Conservation (phyloP, 2,329 filamentous ascomycete species). For the Botrytis medusae region DNA sequence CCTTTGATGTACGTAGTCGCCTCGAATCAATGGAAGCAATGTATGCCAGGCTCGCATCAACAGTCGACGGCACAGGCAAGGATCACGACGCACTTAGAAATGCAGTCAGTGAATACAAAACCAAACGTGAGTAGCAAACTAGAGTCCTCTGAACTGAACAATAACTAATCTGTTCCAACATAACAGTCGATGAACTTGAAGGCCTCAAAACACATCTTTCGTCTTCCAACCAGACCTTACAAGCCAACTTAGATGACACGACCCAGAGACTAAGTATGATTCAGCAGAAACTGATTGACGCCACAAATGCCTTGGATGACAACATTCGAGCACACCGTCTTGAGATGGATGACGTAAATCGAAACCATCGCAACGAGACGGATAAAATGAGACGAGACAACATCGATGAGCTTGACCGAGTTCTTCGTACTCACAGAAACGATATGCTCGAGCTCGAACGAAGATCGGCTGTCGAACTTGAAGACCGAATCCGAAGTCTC, state of each 20-base stretch:
- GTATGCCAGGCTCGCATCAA: constrained; percentile 69
- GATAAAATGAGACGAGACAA: constrained; percentile 53
- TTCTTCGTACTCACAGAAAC: constrained; percentile 63
- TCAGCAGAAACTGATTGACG: constrained; percentile 47
- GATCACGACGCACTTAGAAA: constrained; percentile 72
- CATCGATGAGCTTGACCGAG: constrained; percentile 55
- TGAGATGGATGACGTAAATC: constrained; percentile 54
- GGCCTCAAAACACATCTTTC: constrained; percentile 37
- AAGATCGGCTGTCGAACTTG: constrained; percentile 52
- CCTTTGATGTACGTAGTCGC: constrained; percentile 76
- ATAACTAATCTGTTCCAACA: constrained; percentile 22
- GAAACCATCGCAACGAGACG: constrained; percentile 55
- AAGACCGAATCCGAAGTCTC: constrained; percentile 37
- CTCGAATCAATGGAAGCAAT: constrained; percentile 75
- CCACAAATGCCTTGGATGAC: constrained; percentile 52
- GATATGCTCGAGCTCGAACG: constrained; percentile 65
- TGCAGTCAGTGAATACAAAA: constrained; percentile 70
- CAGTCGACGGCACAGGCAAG: constrained; percentile 67
- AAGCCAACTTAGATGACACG: constrained; percentile 65
- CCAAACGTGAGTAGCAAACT: constrained; percentile 45
- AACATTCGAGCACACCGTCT: constrained; percentile 49
- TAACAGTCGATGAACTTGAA: constrained; percentile 51
- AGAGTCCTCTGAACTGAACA: neutral
- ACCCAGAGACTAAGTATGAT: constrained; percentile 43
- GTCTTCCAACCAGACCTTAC: constrained; percentile 52